A percentile compares a stretch with the other conserved stretches of the same genome.
These are phyloP conservation scores for Picea abies DNA, from an alignment of 83 land plant genomes.

Conservation along the genomic window DNA sequence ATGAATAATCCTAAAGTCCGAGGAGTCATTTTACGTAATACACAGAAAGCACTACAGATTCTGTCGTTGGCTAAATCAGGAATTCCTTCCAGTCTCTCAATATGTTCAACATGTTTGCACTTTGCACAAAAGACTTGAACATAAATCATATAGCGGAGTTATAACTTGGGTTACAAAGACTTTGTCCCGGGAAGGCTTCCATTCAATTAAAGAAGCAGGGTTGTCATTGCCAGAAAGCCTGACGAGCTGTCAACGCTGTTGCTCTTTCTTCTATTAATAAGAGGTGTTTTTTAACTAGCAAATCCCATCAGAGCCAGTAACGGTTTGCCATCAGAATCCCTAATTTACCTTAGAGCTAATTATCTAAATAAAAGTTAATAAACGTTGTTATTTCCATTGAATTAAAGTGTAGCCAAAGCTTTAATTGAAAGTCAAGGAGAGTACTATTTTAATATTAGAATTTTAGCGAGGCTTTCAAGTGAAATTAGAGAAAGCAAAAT, in stretches of 20 bases:
- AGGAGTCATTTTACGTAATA: constrained; percentile 48
- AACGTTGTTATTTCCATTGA: too few species aligned
- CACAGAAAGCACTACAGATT: constrained; percentile 39
- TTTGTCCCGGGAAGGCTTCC: constrained; percentile 20
- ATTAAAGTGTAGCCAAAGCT: too few species aligned
- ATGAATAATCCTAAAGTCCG: constrained; percentile 36
- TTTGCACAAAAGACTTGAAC: constrained; percentile 36
- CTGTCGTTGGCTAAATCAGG: constrained; percentile 41
- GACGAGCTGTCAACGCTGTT: constrained; percentile 17
- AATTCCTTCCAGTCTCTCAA: constrained; percentile 52
- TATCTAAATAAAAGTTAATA: too few species aligned
- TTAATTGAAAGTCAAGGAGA: too few species aligned
- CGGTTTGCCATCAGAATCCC: too few species aligned
- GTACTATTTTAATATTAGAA: too few species aligned
- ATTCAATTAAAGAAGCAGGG: constrained; percentile 2
- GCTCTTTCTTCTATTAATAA: constrained; percentile 47
- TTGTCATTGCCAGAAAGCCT: constrained; percentile 2
- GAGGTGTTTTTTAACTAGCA: too few species aligned
- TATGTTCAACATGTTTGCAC: constrained; percentile 36
- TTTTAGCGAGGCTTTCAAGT: too few species aligned
- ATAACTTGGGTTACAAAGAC: neutral
- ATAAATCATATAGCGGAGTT: constrained; percentile 33
- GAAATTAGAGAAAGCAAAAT: too few species aligned
- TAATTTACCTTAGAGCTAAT: too few species aligned
- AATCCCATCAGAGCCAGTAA: too few species aligned